phyloP scores from a whole-genome alignment of 495 filamentous ascomycete species.

The Aspergillus kassunensis region DNA sequence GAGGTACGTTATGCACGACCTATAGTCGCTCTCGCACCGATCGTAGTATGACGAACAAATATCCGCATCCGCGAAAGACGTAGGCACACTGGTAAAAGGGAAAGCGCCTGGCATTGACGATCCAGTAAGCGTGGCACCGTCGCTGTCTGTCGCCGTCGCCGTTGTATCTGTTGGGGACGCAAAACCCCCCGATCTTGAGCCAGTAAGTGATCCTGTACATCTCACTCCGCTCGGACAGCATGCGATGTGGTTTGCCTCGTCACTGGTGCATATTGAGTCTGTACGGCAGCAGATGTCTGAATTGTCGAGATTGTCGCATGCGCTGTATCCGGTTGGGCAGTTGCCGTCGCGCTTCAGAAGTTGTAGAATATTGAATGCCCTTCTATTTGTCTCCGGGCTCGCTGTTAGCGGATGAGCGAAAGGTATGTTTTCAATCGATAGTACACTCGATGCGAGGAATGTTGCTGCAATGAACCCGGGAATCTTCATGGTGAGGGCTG shows the following conservation, averaged over 20 bases:
- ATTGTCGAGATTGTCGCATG: conserved; percentile 48
- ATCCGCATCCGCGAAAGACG: conserved; percentile 58
- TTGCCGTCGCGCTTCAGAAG: conserved; percentile 37
- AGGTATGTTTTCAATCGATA: conserved; percentile 29
- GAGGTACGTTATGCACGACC: conserved; percentile 57
- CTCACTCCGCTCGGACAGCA: conserved; percentile 60
- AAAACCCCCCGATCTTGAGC: conserved; percentile 27
- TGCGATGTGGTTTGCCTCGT: conserved; percentile 57
- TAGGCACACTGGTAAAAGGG: conserved; percentile 64
- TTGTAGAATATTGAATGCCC: conserved; percentile 39
- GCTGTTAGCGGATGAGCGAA: conserved; percentile 25
- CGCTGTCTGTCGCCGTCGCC: conserved; percentile 21
- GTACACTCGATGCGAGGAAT: conserved; percentile 33
- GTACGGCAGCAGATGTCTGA: conserved; percentile 53
- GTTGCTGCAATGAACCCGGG: conserved; percentile 35
- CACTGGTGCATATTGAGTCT: conserved; percentile 52
- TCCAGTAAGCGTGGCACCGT: conserved; percentile 41
- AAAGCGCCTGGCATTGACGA: conserved; percentile 47
- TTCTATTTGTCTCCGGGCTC: conserved; percentile 18
- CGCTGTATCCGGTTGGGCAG: conserved; percentile 50
- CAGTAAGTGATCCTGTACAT: conserved; percentile 57
- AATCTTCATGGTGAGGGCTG: conserved; percentile 32
- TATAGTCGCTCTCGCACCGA: conserved; percentile 61
- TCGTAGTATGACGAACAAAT: conserved; percentile 64
- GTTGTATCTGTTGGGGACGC: conserved; percentile 35